A percentile compares a stretch with the other conserved stretches of the same genome.
These are phyloP conservation scores for Saccharata proteae DNA, from an alignment of 2,329 filamentous ascomycete genomes.

Conservation along the genomic window DNA sequence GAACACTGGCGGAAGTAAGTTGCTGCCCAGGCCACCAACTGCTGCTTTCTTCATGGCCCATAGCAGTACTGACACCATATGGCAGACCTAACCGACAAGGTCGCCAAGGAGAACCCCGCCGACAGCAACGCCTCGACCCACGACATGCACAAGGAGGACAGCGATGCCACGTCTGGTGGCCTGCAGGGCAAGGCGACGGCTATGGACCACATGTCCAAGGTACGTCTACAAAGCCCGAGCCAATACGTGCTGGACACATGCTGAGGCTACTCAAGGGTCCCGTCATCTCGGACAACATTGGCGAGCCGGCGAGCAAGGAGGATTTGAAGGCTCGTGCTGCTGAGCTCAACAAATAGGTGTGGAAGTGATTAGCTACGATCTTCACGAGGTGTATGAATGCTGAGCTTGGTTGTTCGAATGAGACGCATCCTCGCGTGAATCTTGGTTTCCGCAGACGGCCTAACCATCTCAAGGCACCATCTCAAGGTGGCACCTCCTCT, in stretches of 20 bases:
- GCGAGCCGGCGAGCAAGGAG: constrained; percentile 34
- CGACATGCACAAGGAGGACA: constrained; percentile 21
- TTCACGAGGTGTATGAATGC: too few species aligned
- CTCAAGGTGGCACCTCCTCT: constrained; percentile 25
- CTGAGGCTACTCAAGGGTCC: constrained; percentile 23
- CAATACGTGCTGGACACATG: not conserved
- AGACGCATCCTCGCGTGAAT: too few species aligned
- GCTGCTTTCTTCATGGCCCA: not conserved
- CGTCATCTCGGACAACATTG: constrained; percentile 32
- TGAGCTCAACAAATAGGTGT: constrained; percentile 35
- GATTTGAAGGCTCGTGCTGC: constrained; percentile 37
- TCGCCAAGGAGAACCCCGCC: constrained; percentile 32
- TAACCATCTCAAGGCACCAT: not conserved
- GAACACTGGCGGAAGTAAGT: constrained; percentile 26
- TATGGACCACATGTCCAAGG: constrained; percentile 28
- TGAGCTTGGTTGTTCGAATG: too few species aligned
- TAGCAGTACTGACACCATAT: constrained; percentile 7
- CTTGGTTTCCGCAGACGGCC: too few species aligned
- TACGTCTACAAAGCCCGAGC: constrained; percentile 13
- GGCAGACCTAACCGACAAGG: constrained; percentile 28
- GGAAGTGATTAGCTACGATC: not conserved
- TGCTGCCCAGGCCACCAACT: not conserved
- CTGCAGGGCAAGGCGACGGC: constrained; percentile 16
- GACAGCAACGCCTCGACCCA: constrained; percentile 26
- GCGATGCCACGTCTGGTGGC: constrained; percentile 20